Conservation (phyloP, 371 early-diverging fungal species). For the Mucor saturninus region DNA sequence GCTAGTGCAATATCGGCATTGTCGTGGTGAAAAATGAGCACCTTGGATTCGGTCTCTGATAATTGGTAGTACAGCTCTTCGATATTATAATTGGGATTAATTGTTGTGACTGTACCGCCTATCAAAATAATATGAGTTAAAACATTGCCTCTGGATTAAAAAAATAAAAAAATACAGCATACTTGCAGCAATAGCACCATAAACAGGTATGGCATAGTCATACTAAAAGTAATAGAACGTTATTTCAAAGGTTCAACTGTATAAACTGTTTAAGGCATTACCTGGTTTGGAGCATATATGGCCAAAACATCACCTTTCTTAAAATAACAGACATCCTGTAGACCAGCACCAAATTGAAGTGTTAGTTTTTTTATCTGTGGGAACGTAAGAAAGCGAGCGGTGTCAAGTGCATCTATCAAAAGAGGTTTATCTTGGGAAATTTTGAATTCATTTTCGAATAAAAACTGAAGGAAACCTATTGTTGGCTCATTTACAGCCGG, state of each 20-base stretch:
- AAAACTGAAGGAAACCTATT: slow-evolving; percentile 26
- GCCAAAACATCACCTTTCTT: slow-evolving; percentile 71
- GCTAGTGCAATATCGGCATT: slow-evolving; percentile 55
- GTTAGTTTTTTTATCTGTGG: slow-evolving; percentile 60
- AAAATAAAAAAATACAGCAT: neutral
- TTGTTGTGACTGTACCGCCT: slow-evolving; percentile 67
- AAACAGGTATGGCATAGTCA: slow-evolving; percentile 42
- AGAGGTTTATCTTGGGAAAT: slow-evolving; percentile 51
- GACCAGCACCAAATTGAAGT: slow-evolving; percentile 72
- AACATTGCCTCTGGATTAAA: no score
- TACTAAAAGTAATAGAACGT: slow-evolving; percentile 37
- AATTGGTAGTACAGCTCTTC: slow-evolving; percentile 79
- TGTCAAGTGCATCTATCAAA: slow-evolving; percentile 60
- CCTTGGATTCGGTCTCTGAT: slow-evolving; percentile 64
- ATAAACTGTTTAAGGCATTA: neutral
- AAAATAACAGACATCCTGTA: slow-evolving; percentile 61
- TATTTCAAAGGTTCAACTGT: no score
- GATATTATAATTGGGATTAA: slow-evolving; percentile 78
- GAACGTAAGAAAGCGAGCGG: slow-evolving; percentile 46
- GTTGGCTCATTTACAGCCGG: slow-evolving; percentile 21
- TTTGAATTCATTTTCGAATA: slow-evolving; percentile 28
- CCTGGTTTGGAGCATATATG: slow-evolving; percentile 74
- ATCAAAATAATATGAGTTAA: no score
- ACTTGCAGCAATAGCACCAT: slow-evolving; percentile 49
- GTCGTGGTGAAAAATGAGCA: slow-evolving; percentile 56